Evolutionary conservation across 2,329 filamentous ascomycete species (phyloP).

Genomic region (Calonectria pauciramosa): DNA sequence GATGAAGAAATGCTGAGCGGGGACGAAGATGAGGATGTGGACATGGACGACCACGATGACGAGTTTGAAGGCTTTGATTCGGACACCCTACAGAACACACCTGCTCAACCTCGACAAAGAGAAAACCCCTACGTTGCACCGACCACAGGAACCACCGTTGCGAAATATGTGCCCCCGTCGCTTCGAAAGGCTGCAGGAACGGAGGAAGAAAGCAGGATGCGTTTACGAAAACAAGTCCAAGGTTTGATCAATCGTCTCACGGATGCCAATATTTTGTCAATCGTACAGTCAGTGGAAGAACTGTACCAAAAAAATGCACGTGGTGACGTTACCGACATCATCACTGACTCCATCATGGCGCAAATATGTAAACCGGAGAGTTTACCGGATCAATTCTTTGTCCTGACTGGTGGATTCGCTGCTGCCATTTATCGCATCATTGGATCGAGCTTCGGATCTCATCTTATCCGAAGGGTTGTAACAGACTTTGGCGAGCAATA

Average conservation of each 20-base stretch:
- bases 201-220: constrained; percentile 75
- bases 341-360: constrained; percentile 84
- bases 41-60: constrained; percentile 48
- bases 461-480: constrained; percentile 84
- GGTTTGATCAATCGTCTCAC: constrained; percentile 94
- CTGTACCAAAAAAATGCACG: constrained; percentile 87
- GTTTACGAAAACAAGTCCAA: constrained; percentile 84
- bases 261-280: constrained; percentile 88
- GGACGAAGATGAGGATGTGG: constrained; percentile 42
- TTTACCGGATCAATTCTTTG: constrained; percentile 89
- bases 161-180: constrained; percentile 93
- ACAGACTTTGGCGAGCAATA: constrained; percentile 80
- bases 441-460: constrained; percentile 90
- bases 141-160: constrained; percentile 57
- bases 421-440: constrained; percentile 89
- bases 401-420: constrained; percentile 90
- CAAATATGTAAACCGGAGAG: constrained; percentile 83
- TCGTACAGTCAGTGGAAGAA: constrained; percentile 84
- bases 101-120: constrained; percentile 63
- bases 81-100: constrained; percentile 48
- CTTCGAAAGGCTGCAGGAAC: constrained; percentile 74
- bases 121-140: constrained; percentile 95
- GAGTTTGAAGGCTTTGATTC: constrained; percentile 58
- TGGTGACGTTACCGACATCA: constrained; percentile 86
- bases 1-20: constrained; percentile 45